Evolutionary conservation across 2,329 filamentous ascomycete species (phyloP).

Genomic region (Graphium sp.): DNA sequence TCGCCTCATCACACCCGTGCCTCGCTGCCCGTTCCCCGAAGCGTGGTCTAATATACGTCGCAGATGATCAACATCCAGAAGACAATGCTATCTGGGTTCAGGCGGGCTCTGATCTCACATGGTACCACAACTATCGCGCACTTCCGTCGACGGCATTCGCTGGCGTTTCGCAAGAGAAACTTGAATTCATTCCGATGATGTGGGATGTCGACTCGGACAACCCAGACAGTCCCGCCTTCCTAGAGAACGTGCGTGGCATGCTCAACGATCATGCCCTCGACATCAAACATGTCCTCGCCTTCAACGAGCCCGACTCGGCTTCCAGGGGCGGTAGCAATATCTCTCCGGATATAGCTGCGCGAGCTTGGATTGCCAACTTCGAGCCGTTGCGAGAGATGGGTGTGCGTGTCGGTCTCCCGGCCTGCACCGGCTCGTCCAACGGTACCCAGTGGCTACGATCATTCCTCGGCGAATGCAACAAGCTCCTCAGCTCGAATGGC

Average conservation of each 20-base stretch:
- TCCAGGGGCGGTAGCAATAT: constrained; percentile 46
- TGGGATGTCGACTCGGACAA: constrained; percentile 11
- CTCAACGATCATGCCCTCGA: constrained; percentile 32
- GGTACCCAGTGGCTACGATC: constrained; percentile 51
- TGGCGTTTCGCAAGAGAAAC: constrained; percentile 28
- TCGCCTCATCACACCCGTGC: constrained; percentile 7
- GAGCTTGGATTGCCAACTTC: constrained; percentile 54
- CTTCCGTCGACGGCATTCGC: constrained; percentile 35
- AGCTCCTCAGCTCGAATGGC: constrained; percentile 27
- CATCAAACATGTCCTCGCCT: constrained; percentile 52
- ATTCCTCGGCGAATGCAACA: constrained; percentile 48
- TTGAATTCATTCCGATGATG: constrained; percentile 46
- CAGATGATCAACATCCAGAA: constrained; percentile 29
- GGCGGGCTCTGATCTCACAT: constrained; percentile 43
- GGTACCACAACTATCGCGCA: constrained; percentile 71
- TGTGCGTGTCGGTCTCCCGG: constrained; percentile 53
- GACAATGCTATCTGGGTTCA: constrained; percentile 53
- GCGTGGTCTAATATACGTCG: constrained; percentile 57
- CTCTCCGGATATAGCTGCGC: constrained; percentile 40
- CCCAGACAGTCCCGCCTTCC: constrained; percentile 39
- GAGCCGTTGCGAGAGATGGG: constrained; percentile 49
- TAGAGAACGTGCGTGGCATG: constrained; percentile 36
- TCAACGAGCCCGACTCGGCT: constrained; percentile 59
- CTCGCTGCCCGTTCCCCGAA: constrained; percentile 31
- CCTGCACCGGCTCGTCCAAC: constrained; percentile 42